Evolutionary conservation across 139 green algal genomes (phyloP).

Genomic region (Marvania coccoides): DNA sequence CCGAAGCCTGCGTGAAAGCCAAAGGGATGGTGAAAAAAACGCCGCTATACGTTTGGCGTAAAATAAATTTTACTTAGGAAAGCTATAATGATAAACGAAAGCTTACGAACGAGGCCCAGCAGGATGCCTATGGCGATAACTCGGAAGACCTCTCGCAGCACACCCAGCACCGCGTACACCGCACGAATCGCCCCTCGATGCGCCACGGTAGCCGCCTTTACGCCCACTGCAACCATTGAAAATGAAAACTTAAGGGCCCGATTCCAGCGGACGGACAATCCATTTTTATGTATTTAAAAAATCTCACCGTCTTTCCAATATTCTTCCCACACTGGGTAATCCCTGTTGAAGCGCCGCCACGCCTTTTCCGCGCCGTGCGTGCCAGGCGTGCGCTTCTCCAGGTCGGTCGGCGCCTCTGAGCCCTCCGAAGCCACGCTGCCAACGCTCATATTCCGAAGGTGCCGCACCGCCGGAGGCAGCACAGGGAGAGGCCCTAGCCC

Average conservation of each 20-base stretch:
- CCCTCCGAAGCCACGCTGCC: too few species aligned
- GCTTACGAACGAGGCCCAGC: background rate
- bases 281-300: too few species aligned
- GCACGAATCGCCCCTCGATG: background rate
- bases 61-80: too few species aligned
- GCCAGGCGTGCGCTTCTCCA: background rate
- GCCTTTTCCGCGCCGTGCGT: background rate
- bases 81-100: too few species aligned
- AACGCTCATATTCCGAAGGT: too few species aligned
- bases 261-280: too few species aligned
- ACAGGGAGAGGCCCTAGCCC: too few species aligned
- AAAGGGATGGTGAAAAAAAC: too few species aligned
- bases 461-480: too few species aligned
- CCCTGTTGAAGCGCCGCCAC: slow-evolving; percentile 16
- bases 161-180: background rate
- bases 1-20: too few species aligned
- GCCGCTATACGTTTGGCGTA: too few species aligned
- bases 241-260: too few species aligned
- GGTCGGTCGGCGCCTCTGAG: background rate
- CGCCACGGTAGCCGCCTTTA: background rate
- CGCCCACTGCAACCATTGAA: background rate
- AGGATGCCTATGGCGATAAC: background rate
- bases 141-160: background rate
- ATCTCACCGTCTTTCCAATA: slow-evolving; percentile 13
- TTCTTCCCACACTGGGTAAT: slow-evolving; percentile 10